Evolutionary conservation across 2,329 filamentous ascomycete genomes (phyloP).

Genomic region (Clarireedia homoeocarpa): DNA sequence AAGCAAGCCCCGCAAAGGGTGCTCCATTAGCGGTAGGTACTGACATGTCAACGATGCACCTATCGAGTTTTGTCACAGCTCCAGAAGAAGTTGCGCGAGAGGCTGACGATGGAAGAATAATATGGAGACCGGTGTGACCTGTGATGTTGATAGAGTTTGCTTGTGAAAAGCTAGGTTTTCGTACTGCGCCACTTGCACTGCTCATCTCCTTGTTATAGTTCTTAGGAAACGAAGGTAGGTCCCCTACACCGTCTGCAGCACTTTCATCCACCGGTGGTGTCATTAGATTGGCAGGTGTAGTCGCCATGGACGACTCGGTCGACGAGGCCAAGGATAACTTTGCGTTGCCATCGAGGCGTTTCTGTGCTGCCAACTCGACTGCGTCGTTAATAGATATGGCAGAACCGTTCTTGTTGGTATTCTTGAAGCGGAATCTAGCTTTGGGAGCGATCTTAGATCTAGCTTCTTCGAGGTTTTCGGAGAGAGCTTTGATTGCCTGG

Average conservation of each 20-base stretch:
- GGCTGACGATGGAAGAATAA: slow-evolving; percentile 67
- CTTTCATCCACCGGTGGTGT: slow-evolving; percentile 20
- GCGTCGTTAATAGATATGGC: slow-evolving; percentile 49
- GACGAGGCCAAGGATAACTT: slow-evolving; percentile 29
- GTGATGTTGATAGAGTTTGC: slow-evolving; percentile 56
- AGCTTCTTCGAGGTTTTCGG: slow-evolving; percentile 67
- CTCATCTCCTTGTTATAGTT: slow-evolving; percentile 53
- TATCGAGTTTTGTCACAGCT: slow-evolving; percentile 58
- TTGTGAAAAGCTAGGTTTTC: slow-evolving; percentile 57
- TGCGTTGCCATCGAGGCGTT: slow-evolving; percentile 33
- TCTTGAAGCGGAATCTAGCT: slow-evolving; percentile 78
- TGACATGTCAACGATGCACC: slow-evolving; percentile 76
- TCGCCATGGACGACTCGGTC: slow-evolving; percentile 34
- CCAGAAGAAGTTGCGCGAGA: slow-evolving; percentile 66
- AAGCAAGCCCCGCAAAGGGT: slow-evolving; percentile 61
- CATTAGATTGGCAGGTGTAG: slow-evolving; percentile 27
- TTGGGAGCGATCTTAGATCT: slow-evolving; percentile 62
- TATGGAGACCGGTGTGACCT: slow-evolving; percentile 60
- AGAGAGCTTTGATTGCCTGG: slow-evolving; percentile 67
- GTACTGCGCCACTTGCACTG: slow-evolving; percentile 33
- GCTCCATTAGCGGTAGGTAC: slow-evolving; percentile 50
- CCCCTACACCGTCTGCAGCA: slow-evolving; percentile 31
- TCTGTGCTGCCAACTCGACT: slow-evolving; percentile 43
- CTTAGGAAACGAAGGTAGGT: slow-evolving; percentile 34
- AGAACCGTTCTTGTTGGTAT: slow-evolving; percentile 41